These are phyloP conservation scores for Leccinum cinnamomeum DNA, from an alignment of 1,284 basidiomycete species.

Conservation along the genomic window DNA sequence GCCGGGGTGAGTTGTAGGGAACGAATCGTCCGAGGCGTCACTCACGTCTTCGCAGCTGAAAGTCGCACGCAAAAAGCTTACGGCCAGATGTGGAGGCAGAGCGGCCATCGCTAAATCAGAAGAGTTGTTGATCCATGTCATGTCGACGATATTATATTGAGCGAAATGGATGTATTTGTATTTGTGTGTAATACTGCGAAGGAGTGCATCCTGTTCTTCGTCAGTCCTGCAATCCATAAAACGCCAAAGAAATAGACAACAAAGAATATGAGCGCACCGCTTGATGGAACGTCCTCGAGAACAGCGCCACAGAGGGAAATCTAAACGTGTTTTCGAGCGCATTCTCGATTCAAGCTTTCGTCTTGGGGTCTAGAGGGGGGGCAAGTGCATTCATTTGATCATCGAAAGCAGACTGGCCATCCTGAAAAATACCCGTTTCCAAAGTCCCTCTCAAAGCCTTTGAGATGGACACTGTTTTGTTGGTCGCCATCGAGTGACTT, in stretches of 20 bases:
- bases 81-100: slow-evolving; percentile 5
- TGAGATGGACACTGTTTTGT: slow-evolving; percentile 3
- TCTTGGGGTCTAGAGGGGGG: slow-evolving; percentile 76
- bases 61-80: slow-evolving; percentile 10
- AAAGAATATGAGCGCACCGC: slow-evolving; percentile 55
- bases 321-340: slow-evolving; percentile 92
- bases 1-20: slow-evolving; percentile 21
- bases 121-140: neutral
- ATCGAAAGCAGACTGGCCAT: slow-evolving; percentile 27
- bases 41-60: slow-evolving; percentile 18
- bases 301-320: slow-evolving; percentile 87
- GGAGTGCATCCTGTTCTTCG: slow-evolving; percentile 72
- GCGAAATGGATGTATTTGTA: neutral
- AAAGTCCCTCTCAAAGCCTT: slow-evolving; percentile 55
- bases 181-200: no score
- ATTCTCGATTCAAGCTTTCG: slow-evolving; percentile 80
- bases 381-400: slow-evolving; percentile 2
- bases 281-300: slow-evolving; percentile 89
- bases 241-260: neutral
- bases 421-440: slow-evolving; percentile 91
- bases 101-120: slow-evolving; percentile 6
- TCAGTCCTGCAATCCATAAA: slow-evolving; percentile 59
- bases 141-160: neutral
- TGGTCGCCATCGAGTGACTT: slow-evolving; percentile 71
- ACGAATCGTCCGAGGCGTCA: neutral